These are phyloP conservation scores for Eucalyptus melliodora DNA, from an alignment of 345 rosid species.

Conservation along the genomic window DNA sequence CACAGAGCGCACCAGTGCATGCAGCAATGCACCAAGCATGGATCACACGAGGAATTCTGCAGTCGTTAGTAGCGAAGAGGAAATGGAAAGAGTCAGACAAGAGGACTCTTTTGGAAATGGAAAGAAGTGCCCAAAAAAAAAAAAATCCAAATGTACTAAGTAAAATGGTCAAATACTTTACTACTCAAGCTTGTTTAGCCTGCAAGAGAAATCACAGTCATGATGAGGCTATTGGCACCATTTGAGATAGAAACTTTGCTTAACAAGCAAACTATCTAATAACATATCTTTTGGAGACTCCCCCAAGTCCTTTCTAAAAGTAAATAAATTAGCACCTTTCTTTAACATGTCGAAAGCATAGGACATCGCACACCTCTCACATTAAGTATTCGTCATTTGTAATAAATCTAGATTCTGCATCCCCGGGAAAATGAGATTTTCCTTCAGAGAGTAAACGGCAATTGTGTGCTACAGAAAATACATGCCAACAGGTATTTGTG, in stretches of 20 bases:
- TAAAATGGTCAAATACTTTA: background rate
- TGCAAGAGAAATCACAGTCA: background rate
- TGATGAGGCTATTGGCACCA: background rate
- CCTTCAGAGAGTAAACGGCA: background rate
- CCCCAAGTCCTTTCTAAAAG: background rate
- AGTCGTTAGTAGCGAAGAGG: background rate
- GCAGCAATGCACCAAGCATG: constrained; percentile 65
- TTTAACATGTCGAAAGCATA: background rate
- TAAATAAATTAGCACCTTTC: background rate
- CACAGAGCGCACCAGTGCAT: constrained; percentile 82
- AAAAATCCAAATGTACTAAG: background rate
- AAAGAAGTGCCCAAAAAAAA: background rate
- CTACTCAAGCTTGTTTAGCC: background rate
- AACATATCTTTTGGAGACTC: background rate
- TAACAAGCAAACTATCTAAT: background rate
- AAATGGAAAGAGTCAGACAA: background rate
- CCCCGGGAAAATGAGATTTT: background rate
- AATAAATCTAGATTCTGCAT: background rate
- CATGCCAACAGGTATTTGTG: background rate
- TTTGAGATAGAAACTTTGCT: background rate
- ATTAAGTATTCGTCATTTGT: background rate
- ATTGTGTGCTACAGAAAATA: background rate
- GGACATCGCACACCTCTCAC: background rate
- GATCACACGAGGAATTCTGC: constrained; percentile 90
- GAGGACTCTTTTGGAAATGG: background rate